A percentile compares a stretch with the other conserved stretches of the same genome.
These are phyloP conservation scores for Penicillium sp. DNA, from an alignment of 2,329 filamentous ascomycete species.

Conservation along the genomic window DNA sequence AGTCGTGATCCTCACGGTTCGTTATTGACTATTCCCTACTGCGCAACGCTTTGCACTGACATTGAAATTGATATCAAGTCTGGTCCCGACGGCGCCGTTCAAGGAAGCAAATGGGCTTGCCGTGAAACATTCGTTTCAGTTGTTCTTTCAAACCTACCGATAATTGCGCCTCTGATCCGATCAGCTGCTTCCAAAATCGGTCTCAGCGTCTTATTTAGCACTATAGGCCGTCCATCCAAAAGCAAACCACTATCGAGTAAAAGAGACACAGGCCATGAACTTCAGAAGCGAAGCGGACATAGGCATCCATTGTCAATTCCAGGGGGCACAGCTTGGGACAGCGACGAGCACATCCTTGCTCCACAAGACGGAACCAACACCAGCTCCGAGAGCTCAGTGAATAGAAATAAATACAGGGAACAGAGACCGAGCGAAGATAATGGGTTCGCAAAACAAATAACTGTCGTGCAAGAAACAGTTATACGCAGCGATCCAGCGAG, in stretches of 20 bases:
- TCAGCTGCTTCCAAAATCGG: constrained; percentile 22
- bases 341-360: constrained; percentile 25
- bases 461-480: not conserved
- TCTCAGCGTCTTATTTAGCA: constrained; percentile 25
- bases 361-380: constrained; percentile 2
- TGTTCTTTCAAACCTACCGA: constrained; percentile 38
- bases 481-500: not conserved
- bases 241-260: constrained; percentile 21
- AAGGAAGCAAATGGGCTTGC: constrained; percentile 39
- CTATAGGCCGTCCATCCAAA: constrained; percentile 18
- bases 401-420: not conserved
- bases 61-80: constrained; percentile 17
- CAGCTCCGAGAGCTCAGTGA: not conserved
- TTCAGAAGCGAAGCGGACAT: constrained; percentile 7
- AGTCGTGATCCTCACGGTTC: constrained; percentile 39
- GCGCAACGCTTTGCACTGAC: not conserved
- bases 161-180: constrained; percentile 34
- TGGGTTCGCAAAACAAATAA: not conserved
- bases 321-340: constrained; percentile 23
- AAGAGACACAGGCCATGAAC: constrained; percentile 13
- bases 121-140: constrained; percentile 43
- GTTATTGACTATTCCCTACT: not conserved
- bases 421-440: not conserved
- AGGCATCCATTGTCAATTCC: constrained; percentile 12
- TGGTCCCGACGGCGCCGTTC: constrained; percentile 30